Conservation (phyloP, 768 basidiomycete species). For the Xerocomellus intermedius region DNA sequence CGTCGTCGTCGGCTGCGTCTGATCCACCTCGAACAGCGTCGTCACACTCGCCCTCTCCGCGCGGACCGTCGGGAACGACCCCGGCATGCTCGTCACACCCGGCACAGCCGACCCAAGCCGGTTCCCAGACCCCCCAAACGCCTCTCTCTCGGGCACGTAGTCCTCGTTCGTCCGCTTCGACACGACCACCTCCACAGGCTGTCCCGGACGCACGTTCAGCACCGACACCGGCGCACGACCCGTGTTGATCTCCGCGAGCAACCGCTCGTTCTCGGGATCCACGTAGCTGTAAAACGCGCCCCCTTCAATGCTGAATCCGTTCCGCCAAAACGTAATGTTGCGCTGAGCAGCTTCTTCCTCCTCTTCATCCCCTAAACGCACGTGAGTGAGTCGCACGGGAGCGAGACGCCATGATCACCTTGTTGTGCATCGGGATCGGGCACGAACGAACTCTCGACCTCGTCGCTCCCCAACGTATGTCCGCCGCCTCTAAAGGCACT, state of each 20-base stretch:
- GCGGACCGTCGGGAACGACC: conserved; percentile 46
- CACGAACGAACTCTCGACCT: conserved; percentile 72
- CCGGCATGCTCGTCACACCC: conserved; percentile 47
- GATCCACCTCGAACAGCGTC: conserved; percentile 79
- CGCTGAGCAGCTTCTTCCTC: conserved; percentile 64
- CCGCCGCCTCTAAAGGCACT: conserved; percentile 62
- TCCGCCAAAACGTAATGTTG: conserved; percentile 85
- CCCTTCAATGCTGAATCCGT: conserved; percentile 91
- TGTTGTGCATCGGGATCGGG: conserved; percentile 62
- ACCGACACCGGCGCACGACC: conserved; percentile 80
- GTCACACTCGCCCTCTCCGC: conserved; percentile 38
- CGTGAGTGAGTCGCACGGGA: background rate
- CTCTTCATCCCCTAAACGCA: conserved; percentile 27
- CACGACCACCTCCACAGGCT: conserved; percentile 84
- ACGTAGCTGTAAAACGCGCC: conserved; percentile 83
- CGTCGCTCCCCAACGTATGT: conserved; percentile 85
- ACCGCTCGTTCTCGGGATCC: conserved; percentile 65
- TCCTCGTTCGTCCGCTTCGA: conserved; percentile 66
- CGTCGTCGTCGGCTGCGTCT: conserved; percentile 77
- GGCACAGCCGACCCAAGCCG: conserved; percentile 82
- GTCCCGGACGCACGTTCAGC: conserved; percentile 69
- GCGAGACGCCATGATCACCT: conserved; percentile 10
- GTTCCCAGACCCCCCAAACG: conserved; percentile 74
- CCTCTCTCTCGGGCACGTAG: conserved; percentile 58
- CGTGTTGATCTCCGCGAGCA: conserved; percentile 73